Conservation (phyloP, 495 filamentous ascomycete species). For the Aspergillus ostianus region DNA sequence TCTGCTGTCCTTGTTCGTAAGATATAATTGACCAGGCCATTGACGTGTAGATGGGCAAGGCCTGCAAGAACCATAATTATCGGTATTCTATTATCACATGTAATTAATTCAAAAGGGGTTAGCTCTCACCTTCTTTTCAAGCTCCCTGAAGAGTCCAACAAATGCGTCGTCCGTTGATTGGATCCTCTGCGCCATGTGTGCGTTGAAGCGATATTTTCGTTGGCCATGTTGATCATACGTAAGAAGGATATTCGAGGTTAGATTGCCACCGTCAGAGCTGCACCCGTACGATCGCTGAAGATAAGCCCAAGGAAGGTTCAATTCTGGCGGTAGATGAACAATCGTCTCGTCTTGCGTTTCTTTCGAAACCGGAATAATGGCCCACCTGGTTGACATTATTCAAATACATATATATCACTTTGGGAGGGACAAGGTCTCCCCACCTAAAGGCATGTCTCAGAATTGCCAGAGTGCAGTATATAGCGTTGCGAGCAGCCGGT, state of each 20-base stretch:
- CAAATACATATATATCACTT: not conserved
- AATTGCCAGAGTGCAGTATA: constrained; percentile 28
- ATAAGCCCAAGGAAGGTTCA: constrained; percentile 36
- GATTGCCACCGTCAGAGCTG: constrained; percentile 35
- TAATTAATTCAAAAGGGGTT: not conserved
- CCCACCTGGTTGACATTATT: constrained; percentile 31
- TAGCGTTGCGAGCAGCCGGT: too few species aligned
- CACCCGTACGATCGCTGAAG: constrained; percentile 37
- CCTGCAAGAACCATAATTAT: constrained; percentile 8
- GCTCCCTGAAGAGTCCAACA: constrained; percentile 26
- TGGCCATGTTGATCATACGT: constrained; percentile 29
- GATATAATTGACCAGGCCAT: constrained; percentile 26
- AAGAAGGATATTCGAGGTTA: constrained; percentile 33
- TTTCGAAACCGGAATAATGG: constrained; percentile 39
- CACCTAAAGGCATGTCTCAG: constrained; percentile 37
- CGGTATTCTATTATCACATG: not conserved
- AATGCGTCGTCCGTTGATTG: constrained; percentile 33
- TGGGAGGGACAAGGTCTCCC: not conserved
- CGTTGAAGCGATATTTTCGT: constrained; percentile 33
- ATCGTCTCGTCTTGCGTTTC: constrained; percentile 39
- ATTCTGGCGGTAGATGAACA: constrained; percentile 33
- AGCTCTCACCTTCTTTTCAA: constrained; percentile 27
- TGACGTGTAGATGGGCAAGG: constrained; percentile 34
- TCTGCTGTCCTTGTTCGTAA: constrained; percentile 22
- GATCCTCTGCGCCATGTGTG: constrained; percentile 26